phyloP scores from a whole-genome alignment of 2,329 filamentous ascomycete genomes.

The Aspergillus thermomutatus region DNA sequence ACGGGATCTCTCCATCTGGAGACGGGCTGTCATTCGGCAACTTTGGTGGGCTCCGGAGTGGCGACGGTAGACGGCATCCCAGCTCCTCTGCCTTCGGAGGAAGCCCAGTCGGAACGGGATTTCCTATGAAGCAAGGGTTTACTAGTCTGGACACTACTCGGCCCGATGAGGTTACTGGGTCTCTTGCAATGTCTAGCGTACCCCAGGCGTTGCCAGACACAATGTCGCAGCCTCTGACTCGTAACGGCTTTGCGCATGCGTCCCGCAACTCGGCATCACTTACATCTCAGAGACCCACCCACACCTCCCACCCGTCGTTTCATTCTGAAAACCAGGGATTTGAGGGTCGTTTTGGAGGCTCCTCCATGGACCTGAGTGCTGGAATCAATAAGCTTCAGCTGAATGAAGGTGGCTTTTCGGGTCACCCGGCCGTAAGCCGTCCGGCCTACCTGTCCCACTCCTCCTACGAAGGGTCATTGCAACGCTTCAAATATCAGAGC shows the following conservation, averaged over 20 bases:
- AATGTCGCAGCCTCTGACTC: conserved; percentile 22
- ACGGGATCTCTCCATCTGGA: conserved; percentile 32
- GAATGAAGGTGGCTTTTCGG: conserved; percentile 31
- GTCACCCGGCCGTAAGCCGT: conserved; percentile 26
- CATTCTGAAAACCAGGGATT: conserved; percentile 37
- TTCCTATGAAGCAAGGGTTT: conserved; percentile 30
- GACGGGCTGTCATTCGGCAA: conserved; percentile 31
- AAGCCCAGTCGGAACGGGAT: conserved; percentile 28
- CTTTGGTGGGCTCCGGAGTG: conserved; percentile 30
- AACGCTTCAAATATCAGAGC: conserved; percentile 41
- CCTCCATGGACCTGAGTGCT: conserved; percentile 29
- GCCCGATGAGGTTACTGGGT: conserved; percentile 25
- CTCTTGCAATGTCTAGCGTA: conserved; percentile 29
- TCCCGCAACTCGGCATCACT: conserved; percentile 35
- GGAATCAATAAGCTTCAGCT: conserved; percentile 36
- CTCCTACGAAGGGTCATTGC: conserved; percentile 46
- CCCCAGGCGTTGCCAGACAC: conserved; percentile 27
- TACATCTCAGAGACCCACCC: conserved; percentile 30
- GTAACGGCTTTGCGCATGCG: conserved; percentile 30
- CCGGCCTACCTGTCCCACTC: conserved; percentile 30
- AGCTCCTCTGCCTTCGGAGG: conserved; percentile 30
- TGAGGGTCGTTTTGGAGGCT: conserved; percentile 26
- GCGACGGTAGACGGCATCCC: conserved; percentile 32
- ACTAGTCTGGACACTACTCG: conserved; percentile 27
- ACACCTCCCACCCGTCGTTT: conserved; percentile 38